Base-by-base conservation (phyloP, 371 early-diverging fungal species). In the Rhizopus microsporus region DNA sequence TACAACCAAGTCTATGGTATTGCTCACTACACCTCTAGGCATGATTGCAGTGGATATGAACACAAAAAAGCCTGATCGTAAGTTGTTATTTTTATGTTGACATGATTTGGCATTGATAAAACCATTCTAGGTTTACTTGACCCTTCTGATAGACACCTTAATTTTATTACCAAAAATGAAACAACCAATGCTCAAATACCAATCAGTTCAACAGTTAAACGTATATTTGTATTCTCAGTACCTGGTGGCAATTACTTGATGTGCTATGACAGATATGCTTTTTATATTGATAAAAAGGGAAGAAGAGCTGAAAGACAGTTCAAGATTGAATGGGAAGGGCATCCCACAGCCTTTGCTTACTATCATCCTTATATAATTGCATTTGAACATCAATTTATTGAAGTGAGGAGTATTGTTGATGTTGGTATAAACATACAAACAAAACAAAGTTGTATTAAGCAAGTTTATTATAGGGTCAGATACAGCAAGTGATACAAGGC, bases 401-500 rank as follows among this genome's bases (percentile, higher is more conserved):
- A 74, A 57, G 62, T 74, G 17, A 49, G 67, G 54, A 58, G 56
- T 51, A 51, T 47, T 1, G 30, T 49, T 45, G 67, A 62, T 51
- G 67, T 62, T 62, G 51, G 62, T 8, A 13, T n/a, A 15, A n/a
- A 33, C 12, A 42, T 4, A 34, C 44, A 15, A n/a, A 40, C 9
- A 40, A 40, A 52, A 39, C 7, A 23, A 17, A 13, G n/a, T n/a
- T 54, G 16, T 42, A 4, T 15, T 29, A 29, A 29, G n/a, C 1
- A 8, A 29, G 13, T 23, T 16, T 35, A n/a, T 53, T 42, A 35
- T 68, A 80, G 77, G 85, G 88, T 37, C 70, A 80, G 45, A 70
- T 88, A 47, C 80, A 80, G 39, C 88, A 88, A 69, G 77, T 88
- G n/a, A 87, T 88, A 51, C 81, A 75, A 34, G 85, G 82, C 1